Conservation (phyloP, 345 rosid species). For the Hevea brasiliensis region DNA sequence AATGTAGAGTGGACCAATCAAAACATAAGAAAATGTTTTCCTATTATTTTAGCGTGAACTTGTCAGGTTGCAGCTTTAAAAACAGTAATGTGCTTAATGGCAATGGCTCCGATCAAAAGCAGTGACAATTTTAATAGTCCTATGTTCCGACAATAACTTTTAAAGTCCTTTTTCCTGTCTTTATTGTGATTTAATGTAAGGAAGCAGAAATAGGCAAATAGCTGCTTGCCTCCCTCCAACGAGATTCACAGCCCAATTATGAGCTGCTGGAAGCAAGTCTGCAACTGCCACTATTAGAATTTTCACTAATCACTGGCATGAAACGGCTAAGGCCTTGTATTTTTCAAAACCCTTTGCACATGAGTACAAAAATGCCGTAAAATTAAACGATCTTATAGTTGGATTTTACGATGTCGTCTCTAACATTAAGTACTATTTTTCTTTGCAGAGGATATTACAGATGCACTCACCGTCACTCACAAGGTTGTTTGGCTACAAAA, state of each 20-base stretch:
- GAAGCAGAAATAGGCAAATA: too few species aligned
- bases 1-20: not conserved
- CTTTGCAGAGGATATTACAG: conserved; percentile 59
- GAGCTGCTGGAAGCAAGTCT: too few species aligned
- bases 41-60: not conserved
- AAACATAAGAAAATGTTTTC: not conserved
- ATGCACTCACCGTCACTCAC: conserved; percentile 57
- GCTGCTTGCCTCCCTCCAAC: not conserved
- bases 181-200: not conserved
- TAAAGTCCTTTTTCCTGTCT: not conserved
- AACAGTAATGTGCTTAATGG: not conserved
- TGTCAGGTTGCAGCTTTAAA: not conserved
- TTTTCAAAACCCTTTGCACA: too few species aligned
- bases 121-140: not conserved
- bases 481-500: conserved; percentile 67
- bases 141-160: not conserved
- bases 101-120: not conserved
- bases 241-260: not conserved
- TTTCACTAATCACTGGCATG: too few species aligned
- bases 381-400: too few species aligned
- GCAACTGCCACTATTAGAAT: too few species aligned
- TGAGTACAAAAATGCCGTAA: too few species aligned
- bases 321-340: too few species aligned
- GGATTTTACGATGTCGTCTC: not conserved
- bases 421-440: not conserved